Conservation (phyloP, 2,329 filamentous ascomycete genomes). For the Ophiostoma piceae region DNA sequence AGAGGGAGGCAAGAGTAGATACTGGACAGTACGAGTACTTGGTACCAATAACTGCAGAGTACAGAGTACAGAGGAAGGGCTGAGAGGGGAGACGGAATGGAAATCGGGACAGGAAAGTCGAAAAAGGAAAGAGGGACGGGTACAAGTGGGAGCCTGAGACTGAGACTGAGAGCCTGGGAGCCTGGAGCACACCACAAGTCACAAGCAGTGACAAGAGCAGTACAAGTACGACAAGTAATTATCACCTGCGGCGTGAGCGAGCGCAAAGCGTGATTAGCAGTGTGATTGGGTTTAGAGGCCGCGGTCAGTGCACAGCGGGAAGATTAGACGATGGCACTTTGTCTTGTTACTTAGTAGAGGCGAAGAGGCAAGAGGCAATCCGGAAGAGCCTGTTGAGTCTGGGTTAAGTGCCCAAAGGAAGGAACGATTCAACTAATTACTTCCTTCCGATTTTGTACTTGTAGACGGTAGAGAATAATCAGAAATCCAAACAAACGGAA, state of each 20-base stretch:
- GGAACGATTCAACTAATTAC: background rate
- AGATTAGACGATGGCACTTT: background rate
- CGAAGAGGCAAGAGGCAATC: no score
- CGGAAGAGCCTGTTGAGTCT: no score
- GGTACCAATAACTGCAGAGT: no score
- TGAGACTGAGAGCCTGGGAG: background rate
- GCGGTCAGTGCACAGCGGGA: background rate
- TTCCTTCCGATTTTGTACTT: background rate
- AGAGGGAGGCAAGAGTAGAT: background rate
- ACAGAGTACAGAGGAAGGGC: background rate
- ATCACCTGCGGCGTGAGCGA: background rate
- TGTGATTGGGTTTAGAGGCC: background rate
- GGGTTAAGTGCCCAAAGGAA: background rate
- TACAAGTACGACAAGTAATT: background rate
- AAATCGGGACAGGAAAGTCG: constrained; percentile 8
- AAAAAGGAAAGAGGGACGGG: constrained; percentile 3
- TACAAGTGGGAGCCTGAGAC: background rate
- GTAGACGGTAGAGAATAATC: background rate
- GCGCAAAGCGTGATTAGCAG: background rate
- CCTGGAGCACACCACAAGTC: no score
- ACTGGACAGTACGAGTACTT: no score
- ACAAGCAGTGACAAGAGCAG: background rate
- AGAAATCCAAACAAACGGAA: background rate
- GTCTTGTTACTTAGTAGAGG: no score
- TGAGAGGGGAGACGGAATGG: background rate